phyloP scores from a whole-genome alignment of 78 protist species.

The Dictyostelium intermedium region DNA sequence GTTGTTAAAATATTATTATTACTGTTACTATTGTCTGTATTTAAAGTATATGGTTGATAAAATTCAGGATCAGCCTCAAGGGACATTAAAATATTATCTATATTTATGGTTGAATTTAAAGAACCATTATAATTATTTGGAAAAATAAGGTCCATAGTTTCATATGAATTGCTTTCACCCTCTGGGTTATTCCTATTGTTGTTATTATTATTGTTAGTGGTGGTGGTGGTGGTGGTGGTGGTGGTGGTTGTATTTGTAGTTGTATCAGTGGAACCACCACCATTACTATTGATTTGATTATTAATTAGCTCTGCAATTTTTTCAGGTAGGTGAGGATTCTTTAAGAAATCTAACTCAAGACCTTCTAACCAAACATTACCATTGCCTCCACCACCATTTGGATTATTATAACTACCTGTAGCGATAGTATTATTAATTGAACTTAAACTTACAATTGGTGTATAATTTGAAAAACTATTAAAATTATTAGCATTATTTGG shows the following conservation, averaged over 20 bases:
- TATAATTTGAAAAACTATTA: not conserved
- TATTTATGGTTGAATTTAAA: not conserved
- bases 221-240: not conserved
- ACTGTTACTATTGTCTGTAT: not conserved
- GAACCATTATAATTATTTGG: not conserved
- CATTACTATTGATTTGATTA: not conserved
- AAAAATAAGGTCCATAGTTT: not conserved
- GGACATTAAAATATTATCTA: constrained; percentile 24
- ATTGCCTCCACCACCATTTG: not conserved
- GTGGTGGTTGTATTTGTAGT: not conserved
- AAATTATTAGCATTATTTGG: constrained; percentile 8
- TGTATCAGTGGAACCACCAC: not conserved
- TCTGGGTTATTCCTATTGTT: not conserved
- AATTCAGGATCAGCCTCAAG: constrained; percentile 34
- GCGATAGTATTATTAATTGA: not conserved
- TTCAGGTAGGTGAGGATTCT: constrained; percentile 33
- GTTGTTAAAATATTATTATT: not conserved
- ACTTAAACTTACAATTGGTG: not conserved
- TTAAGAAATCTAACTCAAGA: constrained; percentile 9
- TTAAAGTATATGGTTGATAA: not conserved
- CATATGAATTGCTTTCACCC: not conserved
- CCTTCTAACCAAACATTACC: not conserved
- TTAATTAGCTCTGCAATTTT: constrained; percentile 58
- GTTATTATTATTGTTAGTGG: not conserved
- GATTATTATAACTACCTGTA: not conserved